Evolutionary conservation across 2,329 filamentous ascomycete genomes (phyloP), one percentile per base, ranked within the genome.

Genomic region (Pestalotiopsis sp.): DNA sequence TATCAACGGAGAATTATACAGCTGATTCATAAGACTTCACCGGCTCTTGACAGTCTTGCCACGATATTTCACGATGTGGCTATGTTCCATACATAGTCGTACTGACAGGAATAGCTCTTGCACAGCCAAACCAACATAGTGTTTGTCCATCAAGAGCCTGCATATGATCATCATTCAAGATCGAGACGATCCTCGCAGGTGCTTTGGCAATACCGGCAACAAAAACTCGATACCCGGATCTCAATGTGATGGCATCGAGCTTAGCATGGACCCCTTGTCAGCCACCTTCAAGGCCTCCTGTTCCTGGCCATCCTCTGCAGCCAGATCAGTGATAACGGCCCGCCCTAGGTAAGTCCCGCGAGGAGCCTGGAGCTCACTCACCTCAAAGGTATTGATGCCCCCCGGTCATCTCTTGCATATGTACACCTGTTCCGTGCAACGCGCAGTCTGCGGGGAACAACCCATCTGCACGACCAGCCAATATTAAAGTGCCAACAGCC

Each of bases 401-500:
- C 64, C 64, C 35, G 57, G 44, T 38, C 26, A 38, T 67, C 69
- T 60, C 66, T 67, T 69, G 69, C 69, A 69, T 71, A 72, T 70
- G 69, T 70, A 71, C 72, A 72, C 72, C 68, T 68, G 67, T 65
- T 70, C 69, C 59, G 70, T 75, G 72, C 71, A 74, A 78, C 79
- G 77, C 79, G 76, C 78, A 79, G 74, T 69, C 75, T 78, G 76
- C 77, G 77, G 79, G 77, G 79, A 77, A 77, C 75, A 73, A 73
- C 75, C 76, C 75, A 75, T 79, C 78, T 73, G 69, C 38, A 66
- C 68, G 73, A 68, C 76, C 81, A 82, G 80, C 85, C 85, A 88
- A 87, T 88, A 86, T 86, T 80, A 81, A 80, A 78, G 77, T 77
- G 74, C 79, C 75, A 76, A 80, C 84, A 76, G 68, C 75, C 76